Conservation (phyloP, 768 basidiomycete species). For the Suillus weaverae region DNA sequence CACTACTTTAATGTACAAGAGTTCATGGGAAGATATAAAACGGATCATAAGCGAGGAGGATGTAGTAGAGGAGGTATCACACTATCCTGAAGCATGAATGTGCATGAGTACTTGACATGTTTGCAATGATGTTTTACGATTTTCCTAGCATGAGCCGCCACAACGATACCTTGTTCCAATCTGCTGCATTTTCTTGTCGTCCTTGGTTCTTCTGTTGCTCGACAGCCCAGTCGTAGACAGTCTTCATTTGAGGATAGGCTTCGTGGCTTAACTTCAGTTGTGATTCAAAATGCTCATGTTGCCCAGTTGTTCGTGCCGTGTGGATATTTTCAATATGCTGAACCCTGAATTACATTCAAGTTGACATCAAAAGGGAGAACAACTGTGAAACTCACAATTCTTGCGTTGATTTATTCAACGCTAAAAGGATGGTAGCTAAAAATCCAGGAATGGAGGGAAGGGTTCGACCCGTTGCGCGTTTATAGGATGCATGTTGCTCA, state of each 20-base stretch:
- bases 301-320: constrained; percentile 13
- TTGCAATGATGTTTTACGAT: constrained; percentile 9
- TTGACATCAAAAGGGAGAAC: not conserved
- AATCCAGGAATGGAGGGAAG: constrained; percentile 32
- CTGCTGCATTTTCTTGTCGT: not conserved
- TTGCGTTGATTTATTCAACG: constrained; percentile 30
- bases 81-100: not conserved
- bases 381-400: constrained; percentile 27
- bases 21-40: not conserved
- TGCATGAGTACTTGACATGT: not conserved
- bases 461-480: constrained; percentile 25
- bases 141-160: constrained; percentile 24
- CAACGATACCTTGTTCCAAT: constrained; percentile 32
- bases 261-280: constrained; percentile 21
- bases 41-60: not conserved
- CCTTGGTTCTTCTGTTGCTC: constrained; percentile 8
- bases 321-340: constrained; percentile 31
- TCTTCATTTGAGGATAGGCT: constrained; percentile 31
- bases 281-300: constrained; percentile 21
- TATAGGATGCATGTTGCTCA: constrained; percentile 30
- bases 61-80: not conserved
- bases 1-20: not conserved
- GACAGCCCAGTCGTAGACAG: constrained; percentile 30
- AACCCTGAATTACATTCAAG: constrained; percentile 19
- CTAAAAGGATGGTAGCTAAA: constrained; percentile 27